phyloP scores from a whole-genome alignment of 2,329 filamentous ascomycete species.

The Fusarium sp. region DNA sequence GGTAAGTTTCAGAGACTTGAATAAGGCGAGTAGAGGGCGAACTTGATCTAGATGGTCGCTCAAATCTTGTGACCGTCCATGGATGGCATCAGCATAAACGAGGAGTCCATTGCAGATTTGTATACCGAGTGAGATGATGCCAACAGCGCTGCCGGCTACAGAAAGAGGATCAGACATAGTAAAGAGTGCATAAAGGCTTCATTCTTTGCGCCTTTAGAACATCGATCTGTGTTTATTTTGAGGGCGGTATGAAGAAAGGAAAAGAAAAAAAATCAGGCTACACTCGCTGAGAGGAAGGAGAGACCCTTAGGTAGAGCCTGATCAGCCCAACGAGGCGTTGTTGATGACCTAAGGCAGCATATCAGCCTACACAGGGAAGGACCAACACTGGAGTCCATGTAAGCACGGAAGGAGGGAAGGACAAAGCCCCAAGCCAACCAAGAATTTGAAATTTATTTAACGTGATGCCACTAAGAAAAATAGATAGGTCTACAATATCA shows the following conservation, averaged over 20 bases:
- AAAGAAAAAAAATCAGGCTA: background rate
- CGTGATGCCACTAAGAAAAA: background rate
- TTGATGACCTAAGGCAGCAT: background rate
- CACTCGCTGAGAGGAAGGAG: too few species aligned
- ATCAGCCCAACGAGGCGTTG: background rate
- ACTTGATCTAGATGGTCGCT: background rate
- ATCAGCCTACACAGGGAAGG: background rate
- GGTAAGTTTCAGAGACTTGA: background rate
- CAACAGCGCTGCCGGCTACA: background rate
- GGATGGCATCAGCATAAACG: background rate
- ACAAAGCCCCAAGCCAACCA: too few species aligned
- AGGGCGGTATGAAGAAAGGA: too few species aligned
- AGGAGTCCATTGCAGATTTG: slow-evolving; percentile 12
- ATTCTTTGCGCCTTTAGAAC: rapidly evolving
- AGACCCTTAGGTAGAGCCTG: too few species aligned
- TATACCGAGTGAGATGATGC: slow-evolving; percentile 17
- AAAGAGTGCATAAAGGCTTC: rapidly evolving
- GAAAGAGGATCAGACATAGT: slow-evolving; percentile 8
- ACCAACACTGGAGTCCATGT: background rate
- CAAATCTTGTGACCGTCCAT: background rate
- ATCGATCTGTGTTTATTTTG: background rate
- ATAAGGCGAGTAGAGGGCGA: slow-evolving; percentile 1
- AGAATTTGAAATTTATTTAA: too few species aligned
- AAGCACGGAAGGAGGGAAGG: too few species aligned
- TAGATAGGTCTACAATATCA: background rate